Percentiles rank a stretch among this genome's conserved stretches.
Evolutionary conservation across 2,329 filamentous ascomycete species (phyloP).

Genomic region (Chrysoporthe cubensis): DNA sequence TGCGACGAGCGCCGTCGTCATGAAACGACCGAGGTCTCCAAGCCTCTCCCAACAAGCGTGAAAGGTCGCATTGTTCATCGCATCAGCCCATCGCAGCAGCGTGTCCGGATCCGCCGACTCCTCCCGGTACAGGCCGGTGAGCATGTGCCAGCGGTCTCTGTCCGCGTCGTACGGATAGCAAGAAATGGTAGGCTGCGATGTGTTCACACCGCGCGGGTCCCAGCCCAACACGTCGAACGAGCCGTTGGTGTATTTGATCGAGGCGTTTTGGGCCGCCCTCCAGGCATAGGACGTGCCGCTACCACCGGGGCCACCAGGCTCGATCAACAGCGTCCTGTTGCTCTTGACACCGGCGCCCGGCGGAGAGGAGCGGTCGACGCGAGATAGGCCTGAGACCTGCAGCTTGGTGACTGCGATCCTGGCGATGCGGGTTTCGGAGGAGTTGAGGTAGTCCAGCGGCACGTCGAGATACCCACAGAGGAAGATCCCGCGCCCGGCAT

Average conservation of each 20-base stretch:
- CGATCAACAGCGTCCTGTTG: constrained; percentile 51
- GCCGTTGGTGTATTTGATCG: constrained; percentile 46
- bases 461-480: constrained; percentile 54
- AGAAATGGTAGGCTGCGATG: constrained; percentile 47
- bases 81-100: constrained; percentile 49
- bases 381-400: constrained; percentile 50
- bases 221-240: constrained; percentile 55
- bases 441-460: constrained; percentile 52
- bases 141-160: constrained; percentile 51
- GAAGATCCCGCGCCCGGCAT: constrained; percentile 48
- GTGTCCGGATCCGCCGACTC: constrained; percentile 39
- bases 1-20: constrained; percentile 51
- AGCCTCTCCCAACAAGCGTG: constrained; percentile 46
- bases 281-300: constrained; percentile 50
- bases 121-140: constrained; percentile 45
- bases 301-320: constrained; percentile 56
- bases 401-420: constrained; percentile 55
- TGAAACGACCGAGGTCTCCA: constrained; percentile 51
- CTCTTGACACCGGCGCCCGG: constrained; percentile 41
- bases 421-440: constrained; percentile 46
- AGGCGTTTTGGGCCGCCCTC: constrained; percentile 38
- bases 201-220: constrained; percentile 58
- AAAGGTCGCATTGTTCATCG: constrained; percentile 51
- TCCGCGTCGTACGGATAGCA: constrained; percentile 52
- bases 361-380: constrained; percentile 27